Evolutionary conservation across 345 rosid genomes (phyloP).

Genomic region (Arabidopsis suecica): DNA sequence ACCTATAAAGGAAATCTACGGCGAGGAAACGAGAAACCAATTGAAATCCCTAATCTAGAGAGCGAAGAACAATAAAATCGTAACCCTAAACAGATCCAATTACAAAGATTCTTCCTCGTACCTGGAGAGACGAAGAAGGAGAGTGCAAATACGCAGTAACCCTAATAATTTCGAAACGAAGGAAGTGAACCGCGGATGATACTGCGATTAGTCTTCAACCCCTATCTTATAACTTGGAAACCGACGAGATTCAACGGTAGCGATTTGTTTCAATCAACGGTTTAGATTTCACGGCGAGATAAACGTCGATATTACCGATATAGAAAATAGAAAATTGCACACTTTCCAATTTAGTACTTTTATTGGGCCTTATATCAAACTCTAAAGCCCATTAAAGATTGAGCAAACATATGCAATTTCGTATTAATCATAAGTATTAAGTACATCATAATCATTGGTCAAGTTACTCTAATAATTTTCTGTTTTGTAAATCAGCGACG

Average conservation of each 20-base stretch:
- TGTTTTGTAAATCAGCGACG: conserved; percentile 50
- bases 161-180: conserved; percentile 33
- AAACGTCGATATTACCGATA: conserved; percentile 21
- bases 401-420: neutral
- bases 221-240: conserved; percentile 30
- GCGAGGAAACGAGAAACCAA: conserved; percentile 9
- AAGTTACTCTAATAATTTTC: neutral
- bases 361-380: conserved; percentile 1
- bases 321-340: neutral
- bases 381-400: conserved; percentile 33
- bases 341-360: neutral
- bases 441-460: neutral
- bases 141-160: conserved; percentile 30
- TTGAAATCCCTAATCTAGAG: neutral
- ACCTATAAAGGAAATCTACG: neutral
- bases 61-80: neutral
- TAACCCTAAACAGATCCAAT: neutral
- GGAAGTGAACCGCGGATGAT: conserved; percentile 29
- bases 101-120: conserved; percentile 1
- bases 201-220: neutral
- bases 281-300: conserved; percentile 4
- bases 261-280: conserved; percentile 34
- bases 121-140: conserved; percentile 32
- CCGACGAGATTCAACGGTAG: conserved; percentile 36
- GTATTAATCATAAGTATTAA: neutral